phyloP scores from a whole-genome alignment of 768 basidiomycete genomes.

The Collybiopsis confluens region DNA sequence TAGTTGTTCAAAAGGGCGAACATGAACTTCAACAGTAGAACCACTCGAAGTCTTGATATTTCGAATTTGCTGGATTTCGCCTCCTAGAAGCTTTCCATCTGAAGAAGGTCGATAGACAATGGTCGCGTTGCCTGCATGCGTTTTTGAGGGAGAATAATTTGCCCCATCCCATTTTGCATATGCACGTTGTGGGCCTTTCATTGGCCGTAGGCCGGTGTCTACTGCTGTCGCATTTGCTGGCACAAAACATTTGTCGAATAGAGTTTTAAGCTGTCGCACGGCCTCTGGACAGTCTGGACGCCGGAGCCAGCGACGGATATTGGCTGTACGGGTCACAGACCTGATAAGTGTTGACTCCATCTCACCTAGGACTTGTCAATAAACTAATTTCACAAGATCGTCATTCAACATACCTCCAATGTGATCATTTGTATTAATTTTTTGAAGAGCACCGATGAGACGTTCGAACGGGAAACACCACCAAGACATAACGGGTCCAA shows the following conservation, averaged over 20 bases:
- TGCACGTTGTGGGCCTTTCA: not conserved
- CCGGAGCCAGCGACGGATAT: constrained; percentile 1
- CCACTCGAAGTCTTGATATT: not conserved
- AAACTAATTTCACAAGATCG: not conserved
- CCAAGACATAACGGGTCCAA: constrained; percentile 32
- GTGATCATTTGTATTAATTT: constrained; percentile 24
- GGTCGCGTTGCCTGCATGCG: not conserved
- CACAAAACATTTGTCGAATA: constrained; percentile 2
- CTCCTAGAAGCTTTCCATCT: not conserved
- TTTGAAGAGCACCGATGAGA: constrained; percentile 31
- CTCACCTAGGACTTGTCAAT: not conserved
- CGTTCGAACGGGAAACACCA: constrained; percentile 35
- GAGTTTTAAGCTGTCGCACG: not conserved
- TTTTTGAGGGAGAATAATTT: not conserved
- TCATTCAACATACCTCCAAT: constrained; percentile 6
- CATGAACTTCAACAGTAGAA: not conserved
- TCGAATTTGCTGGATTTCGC: not conserved
- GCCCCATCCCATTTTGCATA: not conserved
- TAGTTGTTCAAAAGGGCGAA: not conserved
- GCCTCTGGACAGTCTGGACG: not conserved
- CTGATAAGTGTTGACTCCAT: constrained; percentile 1
- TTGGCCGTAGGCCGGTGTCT: not conserved
- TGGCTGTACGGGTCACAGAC: not conserved
- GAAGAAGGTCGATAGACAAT: not conserved
- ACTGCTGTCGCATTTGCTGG: not conserved